Conservation (phyloP, 768 basidiomycete genomes). For the Boletus edulis region DNA sequence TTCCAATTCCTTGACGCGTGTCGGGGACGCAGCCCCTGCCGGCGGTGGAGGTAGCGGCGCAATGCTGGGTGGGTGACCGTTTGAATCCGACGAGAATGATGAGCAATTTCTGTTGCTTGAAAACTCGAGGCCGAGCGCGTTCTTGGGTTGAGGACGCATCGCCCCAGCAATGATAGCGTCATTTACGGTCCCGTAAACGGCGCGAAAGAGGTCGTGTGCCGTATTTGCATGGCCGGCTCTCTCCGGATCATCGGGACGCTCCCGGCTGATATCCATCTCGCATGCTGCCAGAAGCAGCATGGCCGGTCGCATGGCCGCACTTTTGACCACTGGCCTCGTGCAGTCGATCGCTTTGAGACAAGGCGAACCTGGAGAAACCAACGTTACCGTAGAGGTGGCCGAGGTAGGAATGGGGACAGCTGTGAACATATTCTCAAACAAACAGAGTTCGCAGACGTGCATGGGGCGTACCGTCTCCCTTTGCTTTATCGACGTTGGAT, state of each 20-base stretch:
- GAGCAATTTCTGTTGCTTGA: conserved; percentile 1
- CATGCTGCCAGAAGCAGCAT: conserved; percentile 32
- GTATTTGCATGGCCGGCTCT: conserved; percentile 18
- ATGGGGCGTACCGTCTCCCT: conserved; percentile 26
- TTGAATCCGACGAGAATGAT: neutral
- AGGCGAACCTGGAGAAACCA: conserved; percentile 6
- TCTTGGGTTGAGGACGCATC: conserved; percentile 11
- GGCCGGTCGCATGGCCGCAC: conserved; percentile 25
- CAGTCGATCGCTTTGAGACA: conserved; percentile 6
- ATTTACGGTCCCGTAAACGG: conserved; percentile 27
- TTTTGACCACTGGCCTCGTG: conserved; percentile 8
- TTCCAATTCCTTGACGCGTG: conserved; percentile 24
- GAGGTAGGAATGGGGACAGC: conserved; percentile 9
- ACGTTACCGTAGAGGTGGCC: conserved; percentile 5
- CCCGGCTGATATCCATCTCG: conserved; percentile 33
- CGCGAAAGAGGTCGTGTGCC: conserved; percentile 31
- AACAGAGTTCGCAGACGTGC: conserved; percentile 8
- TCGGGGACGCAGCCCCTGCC: neutral
- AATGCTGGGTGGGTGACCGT: neutral
- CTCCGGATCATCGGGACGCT: conserved; percentile 17
- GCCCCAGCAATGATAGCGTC: conserved; percentile 18
- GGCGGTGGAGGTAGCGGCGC: neutral
- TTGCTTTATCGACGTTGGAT: conserved; percentile 15
- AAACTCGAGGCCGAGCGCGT: conserved; percentile 29
- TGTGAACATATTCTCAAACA: conserved; percentile 13